Evolutionary conservation across 2,329 filamentous ascomycete genomes (phyloP), one percentile per base, ranked within the genome.

Genomic region (Talaromyces sp.): DNA sequence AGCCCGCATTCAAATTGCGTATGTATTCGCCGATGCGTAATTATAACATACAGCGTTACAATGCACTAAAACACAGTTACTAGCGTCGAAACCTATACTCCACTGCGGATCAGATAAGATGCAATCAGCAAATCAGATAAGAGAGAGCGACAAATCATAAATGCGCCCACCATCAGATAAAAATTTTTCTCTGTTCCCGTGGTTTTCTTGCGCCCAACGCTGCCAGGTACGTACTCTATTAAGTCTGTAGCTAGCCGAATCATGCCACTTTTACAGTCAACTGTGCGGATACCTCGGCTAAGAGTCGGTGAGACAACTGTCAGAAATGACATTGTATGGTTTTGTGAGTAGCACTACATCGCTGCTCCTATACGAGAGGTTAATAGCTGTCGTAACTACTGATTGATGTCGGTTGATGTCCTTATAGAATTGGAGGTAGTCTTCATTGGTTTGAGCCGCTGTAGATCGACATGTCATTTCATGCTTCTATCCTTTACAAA

Each of bases 91-190:
- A 8, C n/a, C 5, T 14, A 3, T 11, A 18, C 42, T 21, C 46
- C 62, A 55, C 50, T 55, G 31, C 48, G 62, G 62, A 63, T 63
- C 62, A 63, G 62, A 63, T 63, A 63, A 63, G 52, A 63, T 63
- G 8, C 37, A 2, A 25, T 16, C 37, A 55, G 18, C 48, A 33
- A 37, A 50, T 58, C 44, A 57, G 23, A 31, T 21, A 52, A 46
- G 23, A 25, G 44, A 7, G 18, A 12, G n/a, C 23, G 42, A 39
- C 57, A 40, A 60, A 60, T 63, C 57, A 63, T 5, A 9, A 44
- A 16, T 18, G 23, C 18, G 52, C 48, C 16, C 57, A 39, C 57
- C 62, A 63, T 63, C 62, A 63, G 57, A 63, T 63, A 63, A 63
- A 60, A 46, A 42, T 25, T 57, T 63, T 63, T 42, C n/a, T 18